phyloP scores from a whole-genome alignment of 1,284 basidiomycete species.

The Cryptococcus deneoformans region DNA sequence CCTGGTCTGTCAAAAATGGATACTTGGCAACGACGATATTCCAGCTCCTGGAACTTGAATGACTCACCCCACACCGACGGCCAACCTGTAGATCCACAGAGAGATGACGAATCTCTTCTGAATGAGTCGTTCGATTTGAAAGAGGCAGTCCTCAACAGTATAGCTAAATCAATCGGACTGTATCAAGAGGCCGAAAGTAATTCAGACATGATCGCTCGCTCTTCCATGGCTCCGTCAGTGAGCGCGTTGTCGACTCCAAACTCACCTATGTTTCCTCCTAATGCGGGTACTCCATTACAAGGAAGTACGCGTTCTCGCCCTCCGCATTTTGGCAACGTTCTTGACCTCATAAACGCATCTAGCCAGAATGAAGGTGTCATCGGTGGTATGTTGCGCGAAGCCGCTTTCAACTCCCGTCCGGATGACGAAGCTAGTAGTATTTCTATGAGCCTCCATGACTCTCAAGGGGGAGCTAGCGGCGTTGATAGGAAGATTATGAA shows the following conservation, averaged over 20 bases:
- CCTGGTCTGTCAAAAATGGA: constrained; percentile 45
- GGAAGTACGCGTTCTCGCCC: neutral
- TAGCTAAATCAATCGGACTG: constrained; percentile 95
- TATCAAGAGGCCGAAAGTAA: constrained; percentile 64
- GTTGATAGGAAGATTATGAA: constrained; percentile 47
- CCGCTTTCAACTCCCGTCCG: constrained; percentile 45
- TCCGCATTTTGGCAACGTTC: constrained; percentile 73
- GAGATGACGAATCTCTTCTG: constrained; percentile 19
- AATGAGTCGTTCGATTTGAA: constrained; percentile 78
- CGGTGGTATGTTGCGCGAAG: constrained; percentile 50
- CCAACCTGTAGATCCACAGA: constrained; percentile 14
- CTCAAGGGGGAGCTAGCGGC: constrained; percentile 18
- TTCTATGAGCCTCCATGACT: constrained; percentile 58
- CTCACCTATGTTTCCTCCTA: constrained; percentile 46
- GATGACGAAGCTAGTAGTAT: constrained; percentile 56
- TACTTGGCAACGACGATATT: constrained; percentile 35
- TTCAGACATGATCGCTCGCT: constrained; percentile 16
- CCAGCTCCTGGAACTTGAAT: constrained; percentile 11
- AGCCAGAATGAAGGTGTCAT: constrained; percentile 56
- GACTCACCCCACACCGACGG: constrained; percentile 18
- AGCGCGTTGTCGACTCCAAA: constrained; percentile 38
- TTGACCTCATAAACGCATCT: constrained; percentile 61
- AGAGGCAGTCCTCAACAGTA: constrained; percentile 94
- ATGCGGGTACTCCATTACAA: constrained; percentile 22
- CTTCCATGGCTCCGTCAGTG: constrained; percentile 34